Evolutionary conservation across 2,329 filamentous ascomycete species (phyloP).

Genomic region (Alternaria sp.): DNA sequence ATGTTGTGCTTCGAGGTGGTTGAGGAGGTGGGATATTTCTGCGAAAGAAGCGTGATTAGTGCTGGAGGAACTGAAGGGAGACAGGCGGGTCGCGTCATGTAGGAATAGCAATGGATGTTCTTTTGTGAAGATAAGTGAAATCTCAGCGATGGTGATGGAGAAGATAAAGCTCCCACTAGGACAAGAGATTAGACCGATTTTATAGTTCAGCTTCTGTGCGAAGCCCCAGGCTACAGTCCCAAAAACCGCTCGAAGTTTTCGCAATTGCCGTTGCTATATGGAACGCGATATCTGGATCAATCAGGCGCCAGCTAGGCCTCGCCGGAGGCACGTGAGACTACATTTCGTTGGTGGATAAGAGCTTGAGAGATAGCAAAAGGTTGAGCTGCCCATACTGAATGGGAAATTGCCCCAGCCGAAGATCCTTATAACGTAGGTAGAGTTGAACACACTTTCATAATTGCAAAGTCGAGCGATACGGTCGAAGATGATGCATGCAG

Average conservation of each 20-base stretch:
- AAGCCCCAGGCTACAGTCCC: background rate
- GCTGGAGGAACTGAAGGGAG: background rate
- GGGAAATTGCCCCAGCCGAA: background rate
- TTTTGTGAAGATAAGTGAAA: background rate
- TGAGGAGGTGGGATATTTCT: background rate
- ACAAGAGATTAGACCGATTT: background rate
- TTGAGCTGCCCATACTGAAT: background rate
- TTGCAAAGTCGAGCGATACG: background rate
- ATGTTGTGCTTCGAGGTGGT: background rate
- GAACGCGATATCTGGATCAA: background rate
- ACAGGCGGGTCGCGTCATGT: background rate
- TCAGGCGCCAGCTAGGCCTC: background rate
- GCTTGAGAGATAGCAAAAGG: background rate
- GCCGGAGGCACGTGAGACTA: background rate
- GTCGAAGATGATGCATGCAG: background rate
- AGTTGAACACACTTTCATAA: background rate
- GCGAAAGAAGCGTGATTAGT: background rate
- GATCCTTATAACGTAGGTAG: background rate
- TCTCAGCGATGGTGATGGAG: background rate
- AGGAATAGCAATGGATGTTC: background rate
- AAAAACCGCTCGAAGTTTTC: fast-evolving
- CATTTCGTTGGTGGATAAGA: background rate
- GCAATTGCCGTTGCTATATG: background rate
- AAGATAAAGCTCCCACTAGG: background rate
- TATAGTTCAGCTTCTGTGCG: background rate